Evolutionary conservation across 1,139 yeast species (phyloP).

Genomic region (Lipomyces yarrowii): DNA sequence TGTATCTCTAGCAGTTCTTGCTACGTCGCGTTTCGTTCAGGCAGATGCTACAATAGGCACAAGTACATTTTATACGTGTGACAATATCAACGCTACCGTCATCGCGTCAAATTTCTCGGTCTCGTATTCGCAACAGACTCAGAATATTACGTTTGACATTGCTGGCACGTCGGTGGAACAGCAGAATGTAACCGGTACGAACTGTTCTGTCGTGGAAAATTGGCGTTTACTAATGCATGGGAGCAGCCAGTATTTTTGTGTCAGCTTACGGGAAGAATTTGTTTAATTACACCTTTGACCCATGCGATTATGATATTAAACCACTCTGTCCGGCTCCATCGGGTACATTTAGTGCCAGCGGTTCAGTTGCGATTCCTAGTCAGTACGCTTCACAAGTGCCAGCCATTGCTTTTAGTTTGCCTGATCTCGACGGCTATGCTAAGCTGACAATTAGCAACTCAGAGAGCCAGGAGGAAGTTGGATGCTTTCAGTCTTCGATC

Average conservation of each 20-base stretch:
- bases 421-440: conserved; percentile 42
- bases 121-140: conserved; percentile 20
- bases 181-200: conserved; percentile 26
- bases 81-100: conserved; percentile 13
- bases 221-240: not conserved
- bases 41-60: conserved; percentile 25
- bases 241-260: conserved; percentile 28
- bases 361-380: conserved; percentile 38
- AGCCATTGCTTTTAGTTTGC: conserved; percentile 39
- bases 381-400: conserved; percentile 38
- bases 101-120: conserved; percentile 23
- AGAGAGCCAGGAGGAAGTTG: conserved; percentile 36
- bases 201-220: not conserved
- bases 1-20: conserved; percentile 3
- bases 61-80: conserved; percentile 21
- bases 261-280: conserved; percentile 39
- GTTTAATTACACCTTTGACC: conserved; percentile 37
- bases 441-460: conserved; percentile 36
- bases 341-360: conserved; percentile 36
- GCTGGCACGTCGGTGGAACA: conserved; percentile 24
- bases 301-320: conserved; percentile 37
- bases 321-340: conserved; percentile 40
- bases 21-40: conserved; percentile 4
- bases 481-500: conserved; percentile 41
- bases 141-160: conserved; percentile 26